Evolutionary conservation across 768 basidiomycete genomes (phyloP).

Genomic region (Paxillus rubicundulus): DNA sequence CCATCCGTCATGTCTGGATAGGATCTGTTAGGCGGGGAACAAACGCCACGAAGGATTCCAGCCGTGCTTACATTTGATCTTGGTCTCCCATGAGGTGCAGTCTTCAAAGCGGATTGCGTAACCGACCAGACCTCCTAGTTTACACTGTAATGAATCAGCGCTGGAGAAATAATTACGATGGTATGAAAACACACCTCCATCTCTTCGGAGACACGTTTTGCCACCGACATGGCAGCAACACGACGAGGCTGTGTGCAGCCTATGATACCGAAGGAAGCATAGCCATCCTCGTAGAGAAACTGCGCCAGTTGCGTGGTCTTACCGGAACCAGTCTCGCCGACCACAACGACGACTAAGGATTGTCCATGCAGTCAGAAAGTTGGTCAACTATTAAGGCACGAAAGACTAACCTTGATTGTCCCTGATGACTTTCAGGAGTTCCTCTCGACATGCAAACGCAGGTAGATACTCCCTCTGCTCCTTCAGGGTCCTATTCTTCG

Average conservation of each 20-base stretch:
- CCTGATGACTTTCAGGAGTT: constrained; percentile 79
- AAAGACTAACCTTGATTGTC: constrained; percentile 84
- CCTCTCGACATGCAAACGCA: constrained; percentile 95
- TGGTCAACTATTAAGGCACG: background rate
- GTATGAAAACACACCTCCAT: constrained; percentile 71
- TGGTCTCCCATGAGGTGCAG: constrained; percentile 90
- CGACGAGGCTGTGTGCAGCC: constrained; percentile 98
- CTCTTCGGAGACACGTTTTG: constrained; percentile 99
- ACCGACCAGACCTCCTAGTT: constrained; percentile 87
- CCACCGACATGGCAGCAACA: constrained; percentile 99
- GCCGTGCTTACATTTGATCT: constrained; percentile 82
- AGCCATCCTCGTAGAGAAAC: constrained; percentile 96
- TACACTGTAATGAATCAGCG: constrained; percentile 51
- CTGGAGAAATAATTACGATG: background rate
- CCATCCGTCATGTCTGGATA: constrained; percentile 95
- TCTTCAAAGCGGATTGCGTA: constrained; percentile 99
- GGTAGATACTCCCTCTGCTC: constrained; percentile 97
- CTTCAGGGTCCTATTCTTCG: constrained; percentile 78
- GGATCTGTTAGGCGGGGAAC: background rate
- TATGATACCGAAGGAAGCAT: constrained; percentile 83
- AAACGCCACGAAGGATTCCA: background rate
- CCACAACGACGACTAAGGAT: constrained; percentile 78
- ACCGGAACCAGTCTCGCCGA: constrained; percentile 99
- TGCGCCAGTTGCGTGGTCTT: constrained; percentile 97
- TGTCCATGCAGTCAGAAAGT: background rate